These are phyloP conservation scores for Claviceps africana DNA, from an alignment of 2,329 filamentous ascomycete species.

Conservation along the genomic window DNA sequence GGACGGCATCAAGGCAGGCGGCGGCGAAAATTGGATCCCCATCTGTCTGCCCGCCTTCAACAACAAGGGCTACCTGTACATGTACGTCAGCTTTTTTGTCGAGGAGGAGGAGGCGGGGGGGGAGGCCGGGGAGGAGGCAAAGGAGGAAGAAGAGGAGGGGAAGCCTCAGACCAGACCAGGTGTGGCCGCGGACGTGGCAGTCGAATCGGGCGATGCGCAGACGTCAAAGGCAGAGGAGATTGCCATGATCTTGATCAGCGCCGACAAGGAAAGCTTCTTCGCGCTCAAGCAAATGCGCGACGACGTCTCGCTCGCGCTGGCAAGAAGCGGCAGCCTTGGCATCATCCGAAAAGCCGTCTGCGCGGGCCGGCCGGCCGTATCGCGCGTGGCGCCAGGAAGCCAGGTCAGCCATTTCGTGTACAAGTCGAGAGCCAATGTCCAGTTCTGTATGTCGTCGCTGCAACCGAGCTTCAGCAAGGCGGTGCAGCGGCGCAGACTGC, in stretches of 20 bases:
- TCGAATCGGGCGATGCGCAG: slow-evolving; percentile 44
- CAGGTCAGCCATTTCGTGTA: slow-evolving; percentile 86
- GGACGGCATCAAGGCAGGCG: slow-evolving; percentile 76
- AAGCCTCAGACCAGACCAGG: slow-evolving; percentile 6
- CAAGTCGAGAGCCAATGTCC: slow-evolving; percentile 87
- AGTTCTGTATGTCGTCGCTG: slow-evolving; percentile 84
- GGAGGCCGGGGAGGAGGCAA: background rate
- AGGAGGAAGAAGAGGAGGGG: background rate
- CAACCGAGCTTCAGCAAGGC: slow-evolving; percentile 48
- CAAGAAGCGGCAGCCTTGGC: slow-evolving; percentile 59
- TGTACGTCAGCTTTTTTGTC: slow-evolving; percentile 95
- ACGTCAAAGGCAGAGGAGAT: slow-evolving; percentile 55
- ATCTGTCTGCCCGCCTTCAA: slow-evolving; percentile 95
- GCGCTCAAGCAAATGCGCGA: slow-evolving; percentile 63
- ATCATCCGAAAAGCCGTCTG: slow-evolving; percentile 59
- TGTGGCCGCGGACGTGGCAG: slow-evolving; percentile 27
- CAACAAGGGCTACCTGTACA: slow-evolving; percentile 90
- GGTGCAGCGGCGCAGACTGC: slow-evolving; percentile 53
- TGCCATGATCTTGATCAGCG: slow-evolving; percentile 84
- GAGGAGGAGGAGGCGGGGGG: slow-evolving; percentile 25
- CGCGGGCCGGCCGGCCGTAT: slow-evolving; percentile 54
- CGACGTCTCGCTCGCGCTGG: slow-evolving; percentile 52
- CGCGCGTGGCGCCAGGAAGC: slow-evolving; percentile 66
- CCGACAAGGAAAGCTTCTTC: slow-evolving; percentile 88
- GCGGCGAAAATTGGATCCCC: slow-evolving; percentile 93